phyloP scores from a whole-genome alignment of 78 protist genomes.

The Speleostelium caveatum region DNA sequence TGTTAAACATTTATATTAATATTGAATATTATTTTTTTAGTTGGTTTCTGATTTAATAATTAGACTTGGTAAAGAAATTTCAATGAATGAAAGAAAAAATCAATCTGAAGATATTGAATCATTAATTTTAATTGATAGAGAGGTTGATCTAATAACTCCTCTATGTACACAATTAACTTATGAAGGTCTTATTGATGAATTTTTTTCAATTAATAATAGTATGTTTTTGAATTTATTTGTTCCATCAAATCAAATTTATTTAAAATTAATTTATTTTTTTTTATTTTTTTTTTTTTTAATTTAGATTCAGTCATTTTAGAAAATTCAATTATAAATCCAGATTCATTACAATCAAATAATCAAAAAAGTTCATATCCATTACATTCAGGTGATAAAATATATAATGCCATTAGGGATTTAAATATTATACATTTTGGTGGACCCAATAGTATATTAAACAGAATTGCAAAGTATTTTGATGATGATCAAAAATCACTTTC shows the following conservation, averaged over 20 bases:
- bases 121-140: conserved; percentile 92
- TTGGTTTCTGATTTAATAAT: neutral
- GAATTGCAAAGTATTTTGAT: conserved; percentile 46
- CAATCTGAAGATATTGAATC: conserved; percentile 78
- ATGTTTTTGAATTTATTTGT: too few species aligned
- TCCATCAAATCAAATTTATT: too few species aligned
- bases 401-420: conserved; percentile 66
- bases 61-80: neutral
- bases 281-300: neutral
- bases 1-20: neutral
- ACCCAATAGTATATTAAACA: conserved; percentile 54
- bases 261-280: neutral
- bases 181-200: conserved; percentile 96
- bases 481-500: conserved; percentile 61
- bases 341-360: neutral
- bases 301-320: neutral
- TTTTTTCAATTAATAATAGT: conserved; percentile 80
- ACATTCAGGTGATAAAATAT: conserved; percentile 35
- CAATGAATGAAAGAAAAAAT: neutral
- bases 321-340: neutral
- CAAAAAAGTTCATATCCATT: conserved; percentile 23
- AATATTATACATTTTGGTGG: conserved; percentile 79
- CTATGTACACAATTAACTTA: conserved; percentile 93
- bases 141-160: conserved; percentile 80
- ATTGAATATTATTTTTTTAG: neutral